A percentile compares a stretch with the other conserved stretches of the same genome.
These are phyloP conservation scores for Xylaria arbuscula DNA, from an alignment of 2,329 filamentous ascomycete species.

Conservation along the genomic window DNA sequence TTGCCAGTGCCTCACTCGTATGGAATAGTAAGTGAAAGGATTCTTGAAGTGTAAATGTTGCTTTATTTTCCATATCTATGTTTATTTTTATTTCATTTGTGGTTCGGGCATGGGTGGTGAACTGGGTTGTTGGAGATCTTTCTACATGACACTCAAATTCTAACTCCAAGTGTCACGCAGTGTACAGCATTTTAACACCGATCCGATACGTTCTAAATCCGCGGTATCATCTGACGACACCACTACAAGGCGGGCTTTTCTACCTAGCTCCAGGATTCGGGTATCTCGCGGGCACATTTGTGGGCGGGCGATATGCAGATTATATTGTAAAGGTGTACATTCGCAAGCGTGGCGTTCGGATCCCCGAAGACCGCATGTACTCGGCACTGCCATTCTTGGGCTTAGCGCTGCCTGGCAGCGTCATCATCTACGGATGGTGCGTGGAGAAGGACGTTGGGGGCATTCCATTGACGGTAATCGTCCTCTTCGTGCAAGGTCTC, in stretches of 20 bases:
- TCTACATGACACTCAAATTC: not conserved
- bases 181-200: conserved; percentile 68
- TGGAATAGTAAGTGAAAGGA: conserved; percentile 72
- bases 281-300: conserved; percentile 72
- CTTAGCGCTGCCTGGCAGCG: conserved; percentile 69
- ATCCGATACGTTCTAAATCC: conserved; percentile 76
- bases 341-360: conserved; percentile 62
- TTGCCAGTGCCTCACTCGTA: conserved; percentile 71
- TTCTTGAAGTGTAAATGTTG: not conserved
- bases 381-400: conserved; percentile 70
- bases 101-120: not conserved
- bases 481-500: conserved; percentile 79
- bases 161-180: not conserved
- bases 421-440: conserved; percentile 71
- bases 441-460: conserved; percentile 63
- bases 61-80: not conserved
- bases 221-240: conserved; percentile 72
- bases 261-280: conserved; percentile 76
- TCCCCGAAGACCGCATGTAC: conserved; percentile 76
- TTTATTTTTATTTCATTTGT: no score
- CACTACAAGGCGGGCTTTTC: conserved; percentile 73
- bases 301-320: conserved; percentile 66
- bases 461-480: conserved; percentile 72
- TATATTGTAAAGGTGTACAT: conserved; percentile 55
- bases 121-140: not conserved